Evolutionary conservation across 1,139 yeast species (phyloP), one percentile per base, ranked within the genome.

Genomic region (Maudiozyma humilis): DNA sequence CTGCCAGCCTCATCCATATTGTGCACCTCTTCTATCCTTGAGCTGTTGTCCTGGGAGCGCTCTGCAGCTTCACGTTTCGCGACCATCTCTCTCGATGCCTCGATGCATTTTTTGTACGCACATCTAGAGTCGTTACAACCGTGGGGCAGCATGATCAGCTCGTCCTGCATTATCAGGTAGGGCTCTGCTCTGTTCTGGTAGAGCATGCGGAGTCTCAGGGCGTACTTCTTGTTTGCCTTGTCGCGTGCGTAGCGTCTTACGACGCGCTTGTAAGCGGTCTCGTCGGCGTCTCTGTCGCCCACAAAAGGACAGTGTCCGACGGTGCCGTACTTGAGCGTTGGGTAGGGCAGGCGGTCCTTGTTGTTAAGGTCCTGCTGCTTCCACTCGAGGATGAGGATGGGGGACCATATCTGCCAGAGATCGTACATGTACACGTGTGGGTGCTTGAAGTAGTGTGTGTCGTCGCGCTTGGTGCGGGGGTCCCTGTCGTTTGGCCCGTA

Each of bases 401-500:
- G 96, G 45, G 95, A 76, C 50, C 83, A 82, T 34, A 73, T 73
- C 53, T 86, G 93, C 47, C 81, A 73, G 29, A 85, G 70, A 58
- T 93, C 98, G 66, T 84, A 91, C 25, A 87, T 82, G 51, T 83
- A 79, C 33, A 88, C 67, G 63, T 81, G 88, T 7, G 81, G 78
- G n/a, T 77, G 74, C 44, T 79, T 79, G 63, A 93, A 85, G 61
- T 86, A 85, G 59, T 82, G 80, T 56, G 84, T 75, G 61, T 89
- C 96, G 52, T 86, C 95, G 45, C 95, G 72, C 52, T 74, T 79
- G 4, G 94, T 89, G 51, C 72, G 75, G 16, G 95, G 93, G 62
- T 89, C 96, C 53, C 95, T 74, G 63, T 91, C 97, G 32, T 84
- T 76, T 1, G 95, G 84, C 8, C 96, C 96, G 60, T 79, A 78